These are phyloP conservation scores for Paraphoma chrysanthemicola DNA, from an alignment of 2,329 filamentous ascomycete species.

Conservation along the genomic window DNA sequence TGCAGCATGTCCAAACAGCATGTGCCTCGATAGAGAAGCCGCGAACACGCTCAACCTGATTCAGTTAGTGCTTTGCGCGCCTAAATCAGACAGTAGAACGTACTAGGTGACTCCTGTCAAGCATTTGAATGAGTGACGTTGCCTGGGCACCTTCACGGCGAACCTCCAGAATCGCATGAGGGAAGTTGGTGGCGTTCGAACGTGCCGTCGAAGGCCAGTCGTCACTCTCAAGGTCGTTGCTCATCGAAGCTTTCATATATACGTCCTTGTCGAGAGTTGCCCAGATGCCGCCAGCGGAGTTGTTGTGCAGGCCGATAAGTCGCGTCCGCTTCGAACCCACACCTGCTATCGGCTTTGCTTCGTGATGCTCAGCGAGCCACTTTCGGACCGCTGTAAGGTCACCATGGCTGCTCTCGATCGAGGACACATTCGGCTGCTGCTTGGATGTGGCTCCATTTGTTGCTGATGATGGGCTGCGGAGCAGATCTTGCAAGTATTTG, in stretches of 20 bases:
- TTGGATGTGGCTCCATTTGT: slow-evolving; percentile 6
- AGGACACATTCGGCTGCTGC: not conserved
- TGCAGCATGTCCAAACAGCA: slow-evolving; percentile 58
- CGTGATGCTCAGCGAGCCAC: slow-evolving; percentile 54
- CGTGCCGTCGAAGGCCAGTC: slow-evolving; percentile 40
- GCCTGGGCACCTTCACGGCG: slow-evolving; percentile 55
- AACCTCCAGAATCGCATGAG: slow-evolving; percentile 60
- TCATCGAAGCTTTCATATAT: slow-evolving; percentile 45
- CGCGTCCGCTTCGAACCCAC: slow-evolving; percentile 55
- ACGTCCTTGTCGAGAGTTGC: slow-evolving; percentile 58
- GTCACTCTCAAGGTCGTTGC: slow-evolving; percentile 34
- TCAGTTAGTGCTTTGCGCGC: slow-evolving; percentile 24
- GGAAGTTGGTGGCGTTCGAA: slow-evolving; percentile 48
- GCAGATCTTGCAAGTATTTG: slow-evolving; percentile 51
- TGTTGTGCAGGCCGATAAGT: slow-evolving; percentile 57
- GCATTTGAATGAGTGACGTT: slow-evolving; percentile 48
- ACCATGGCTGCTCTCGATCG: slow-evolving; percentile 6
- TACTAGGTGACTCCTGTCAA: slow-evolving; percentile 58
- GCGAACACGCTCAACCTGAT: slow-evolving; percentile 56
- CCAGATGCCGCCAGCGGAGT: slow-evolving; percentile 51
- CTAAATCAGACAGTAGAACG: slow-evolving; percentile 8
- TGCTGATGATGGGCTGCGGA: slow-evolving; percentile 27
- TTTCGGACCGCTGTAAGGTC: slow-evolving; percentile 40
- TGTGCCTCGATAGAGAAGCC: slow-evolving; percentile 63
- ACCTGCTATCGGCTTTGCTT: slow-evolving; percentile 56